Base-by-base conservation (phyloP, 805 yeast species). In the Hanseniaspora nectarophila region DNA sequence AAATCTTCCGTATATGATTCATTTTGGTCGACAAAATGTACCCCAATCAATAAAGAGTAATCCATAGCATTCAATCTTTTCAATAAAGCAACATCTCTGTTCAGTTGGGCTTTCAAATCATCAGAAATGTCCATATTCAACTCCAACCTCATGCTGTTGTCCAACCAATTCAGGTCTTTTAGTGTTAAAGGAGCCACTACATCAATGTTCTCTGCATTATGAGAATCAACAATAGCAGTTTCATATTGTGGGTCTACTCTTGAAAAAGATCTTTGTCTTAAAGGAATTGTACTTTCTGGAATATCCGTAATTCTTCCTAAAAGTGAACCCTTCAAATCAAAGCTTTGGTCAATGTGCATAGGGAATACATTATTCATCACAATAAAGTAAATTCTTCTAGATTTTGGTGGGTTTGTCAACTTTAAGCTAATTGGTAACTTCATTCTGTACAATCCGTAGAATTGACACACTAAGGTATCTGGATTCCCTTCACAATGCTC, bases 321-420 rank as follows among this genome's bases (percentile, higher is more conserved):
- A 0, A 94, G 78, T 0, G 96, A 87, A 1, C 99, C 99, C 64
- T 92, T 92, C 64, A 92, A 74, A 64, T 92, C 99, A 66, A 78
- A 92, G 39, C 88, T 85, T 39, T 76, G 69, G 56, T 85, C 92
- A 45, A 88, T 73, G 61, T 85, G 86, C 6, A 97, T 95, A 0
- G 99, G 97, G 68, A 94, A 92, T 45, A 92, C 73, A 62, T 92
- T 92, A 71, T 92, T 92, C 98, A 92, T 92, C 32, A 92, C 96
- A 51, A 92, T 73, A 59, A 92, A 90, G 67, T 92, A 95, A 37
- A 92, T 85, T 63, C 85, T 89, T 51, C 88, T 74, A 39, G 75
- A 76, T 48, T 67, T 64, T 21, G 67, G 59, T 52, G 64, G 65
- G 42, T 60, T 61, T 8, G 45, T 44, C 18, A 51, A 51, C 56